Percentiles rank a stretch among this genome's conserved stretches.
These are phyloP conservation scores for Pluteus cervinus DNA, from an alignment of 768 basidiomycete species.

Conservation along the genomic window DNA sequence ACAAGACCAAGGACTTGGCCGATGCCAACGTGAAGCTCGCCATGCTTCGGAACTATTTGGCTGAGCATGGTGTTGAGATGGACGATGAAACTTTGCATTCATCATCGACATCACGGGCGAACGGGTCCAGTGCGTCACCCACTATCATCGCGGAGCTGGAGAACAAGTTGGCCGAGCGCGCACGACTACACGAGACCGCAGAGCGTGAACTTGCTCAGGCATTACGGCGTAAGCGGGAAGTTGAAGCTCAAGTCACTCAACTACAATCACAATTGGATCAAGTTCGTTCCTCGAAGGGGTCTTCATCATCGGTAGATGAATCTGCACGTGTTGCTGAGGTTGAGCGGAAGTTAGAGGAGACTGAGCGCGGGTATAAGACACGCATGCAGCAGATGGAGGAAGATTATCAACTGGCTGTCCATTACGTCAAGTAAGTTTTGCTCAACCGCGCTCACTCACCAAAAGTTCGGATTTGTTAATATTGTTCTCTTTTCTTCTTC, in stretches of 20 bases:
- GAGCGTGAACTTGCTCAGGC: slow-evolving; percentile 71
- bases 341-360: slow-evolving; percentile 77
- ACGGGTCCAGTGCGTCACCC: slow-evolving; percentile 33
- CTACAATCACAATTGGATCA: slow-evolving; percentile 65
- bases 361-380: slow-evolving; percentile 70
- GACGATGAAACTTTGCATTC: slow-evolving; percentile 63
- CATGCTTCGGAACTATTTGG: slow-evolving; percentile 80
- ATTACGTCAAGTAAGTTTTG: slow-evolving; percentile 85
- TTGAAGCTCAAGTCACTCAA: slow-evolving; percentile 60
- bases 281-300: slow-evolving; percentile 53
- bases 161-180: slow-evolving; percentile 65
- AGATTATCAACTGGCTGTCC: slow-evolving; percentile 94
- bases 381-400: slow-evolving; percentile 87
- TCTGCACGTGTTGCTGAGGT: slow-evolving; percentile 48
- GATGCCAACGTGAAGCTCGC: slow-evolving; percentile 69
- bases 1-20: slow-evolving; percentile 57
- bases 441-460: too few relatives aligned
- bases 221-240: slow-evolving; percentile 64
- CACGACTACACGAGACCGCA: slow-evolving; percentile 63
- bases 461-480: too few relatives aligned
- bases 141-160: slow-evolving; percentile 67
- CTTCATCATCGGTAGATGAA: slow-evolving; percentile 26
- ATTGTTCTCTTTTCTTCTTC: slow-evolving; percentile 5
- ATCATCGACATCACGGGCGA: slow-evolving; percentile 27
- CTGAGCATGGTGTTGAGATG: slow-evolving; percentile 79